A percentile compares a stretch with the other conserved stretches of the same genome.
Conservation (phyloP, 1,284 basidiomycete species). For the Dichomitus squalens region DNA sequence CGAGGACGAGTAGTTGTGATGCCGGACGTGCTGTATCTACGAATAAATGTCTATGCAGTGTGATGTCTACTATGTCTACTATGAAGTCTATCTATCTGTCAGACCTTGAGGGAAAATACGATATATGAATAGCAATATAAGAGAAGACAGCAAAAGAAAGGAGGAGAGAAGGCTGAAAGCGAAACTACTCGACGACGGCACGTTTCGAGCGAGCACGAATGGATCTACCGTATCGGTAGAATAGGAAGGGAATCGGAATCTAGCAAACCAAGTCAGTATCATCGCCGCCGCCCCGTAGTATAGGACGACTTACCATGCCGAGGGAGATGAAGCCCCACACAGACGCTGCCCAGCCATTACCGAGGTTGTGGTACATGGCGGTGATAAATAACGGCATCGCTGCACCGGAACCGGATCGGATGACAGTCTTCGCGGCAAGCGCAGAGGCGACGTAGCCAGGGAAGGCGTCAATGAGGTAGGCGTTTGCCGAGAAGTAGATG, state of each 20-base stretch:
- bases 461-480: conserved; percentile 65
- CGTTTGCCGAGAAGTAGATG: conserved; percentile 39
- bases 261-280: not conserved
- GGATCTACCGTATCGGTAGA: conserved; percentile 18
- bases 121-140: no score
- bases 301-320: conserved; percentile 33
- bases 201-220: conserved; percentile 21
- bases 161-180: no score
- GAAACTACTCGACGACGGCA: conserved; percentile 3
- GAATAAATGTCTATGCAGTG: no score
- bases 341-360: conserved; percentile 55
- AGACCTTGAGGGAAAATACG: no score
- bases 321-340: conserved; percentile 42
- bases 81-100: no score
- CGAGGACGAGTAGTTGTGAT: no score
- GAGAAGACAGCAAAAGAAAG: no score
- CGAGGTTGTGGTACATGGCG: conserved; percentile 50
- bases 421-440: conserved; percentile 71
- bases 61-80: no score
- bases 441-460: conserved; percentile 69
- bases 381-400: conserved; percentile 71
- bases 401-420: conserved; percentile 65
- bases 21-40: no score
- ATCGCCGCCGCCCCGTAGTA: no score
- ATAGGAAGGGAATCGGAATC: conserved; percentile 24